Evolutionary conservation across 2,329 filamentous ascomycete species (phyloP), one percentile per base, ranked within the genome.

Genomic region (Ceratocystis colombiana): DNA sequence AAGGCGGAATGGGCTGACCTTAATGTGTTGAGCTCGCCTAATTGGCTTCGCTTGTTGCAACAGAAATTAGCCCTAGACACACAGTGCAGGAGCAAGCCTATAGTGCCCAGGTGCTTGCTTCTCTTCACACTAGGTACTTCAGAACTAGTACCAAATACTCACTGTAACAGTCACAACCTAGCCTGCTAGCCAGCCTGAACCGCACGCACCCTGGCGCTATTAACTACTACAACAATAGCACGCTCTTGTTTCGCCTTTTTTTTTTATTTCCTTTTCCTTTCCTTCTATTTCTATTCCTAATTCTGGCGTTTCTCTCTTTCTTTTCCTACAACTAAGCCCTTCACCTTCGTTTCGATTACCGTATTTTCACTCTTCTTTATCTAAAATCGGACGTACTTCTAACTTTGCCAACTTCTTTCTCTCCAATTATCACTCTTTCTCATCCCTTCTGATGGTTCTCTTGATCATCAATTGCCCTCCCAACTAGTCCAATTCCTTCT

Each of bases 401-500:
- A n/a, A 3, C 30, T 37, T 33, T 59, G 5, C 12, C 3, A 30
- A 30, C 33, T 59, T 37, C 55, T 59, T 59, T 59, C 55, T 59
- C 28, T 59, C 28, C 12, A 8, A 15, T 15, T 10, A 28, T 28
- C 7, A 33, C 55, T 25, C 55, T 22, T 53, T 28, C 20, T 17
- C 55, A 59, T 59, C 55, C 55, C 55, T 59, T 37, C 55, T 59
- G 55, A 37, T 37, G 55, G 25, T 30, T 37, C 7, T 4, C 55
- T 20, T 20, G 7, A 59, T 28, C 55, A 37, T 59, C 28, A 37
- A 59, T 59, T 37, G 55, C 55, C 22, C 55, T 15, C 55, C n/a
- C 15, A 59, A 59, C 55, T 59, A 59, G 55, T n/a, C 25, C 28
- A 59, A 59, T 59, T 59, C 55, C 55, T 59, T n/a, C 55, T 25